phyloP scores from a whole-genome alignment of 805 yeast genomes.

The Diddensiella caesifluorescens region DNA sequence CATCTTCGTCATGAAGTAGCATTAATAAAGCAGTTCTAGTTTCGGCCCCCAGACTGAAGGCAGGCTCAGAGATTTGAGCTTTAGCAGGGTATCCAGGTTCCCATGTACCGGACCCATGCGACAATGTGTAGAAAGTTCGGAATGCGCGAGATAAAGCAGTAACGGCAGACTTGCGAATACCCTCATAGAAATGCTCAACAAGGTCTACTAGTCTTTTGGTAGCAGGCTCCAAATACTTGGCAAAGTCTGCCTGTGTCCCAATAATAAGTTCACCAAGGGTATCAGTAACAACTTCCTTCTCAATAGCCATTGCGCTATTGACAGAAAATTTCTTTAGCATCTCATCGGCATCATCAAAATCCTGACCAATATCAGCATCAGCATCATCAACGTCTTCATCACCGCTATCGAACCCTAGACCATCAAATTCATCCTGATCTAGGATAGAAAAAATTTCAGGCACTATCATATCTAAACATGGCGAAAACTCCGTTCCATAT shows the following conservation, averaged over 20 bases:
- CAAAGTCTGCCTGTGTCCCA: conserved; percentile 79
- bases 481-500: conserved; percentile 83
- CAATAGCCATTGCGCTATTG: conserved; percentile 91
- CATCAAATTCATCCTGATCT: conserved; percentile 72
- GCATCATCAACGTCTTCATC: conserved; percentile 45
- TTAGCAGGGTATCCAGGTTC: conserved; percentile 31
- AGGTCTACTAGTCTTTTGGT: conserved; percentile 62
- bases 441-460: conserved; percentile 81
- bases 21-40: conserved; percentile 64
- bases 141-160: conserved; percentile 78
- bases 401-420: conserved; percentile 31
- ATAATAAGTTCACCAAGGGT: conserved; percentile 82
- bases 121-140: conserved; percentile 48
- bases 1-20: conserved; percentile 72
- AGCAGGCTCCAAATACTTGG: conserved; percentile 63
- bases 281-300: conserved; percentile 91
- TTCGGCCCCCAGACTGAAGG: conserved; percentile 55
- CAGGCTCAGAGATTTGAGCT: conserved; percentile 34
- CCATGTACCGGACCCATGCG: conserved; percentile 27
- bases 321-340: conserved; percentile 70
- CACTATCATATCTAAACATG: conserved; percentile 74
- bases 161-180: conserved; percentile 84
- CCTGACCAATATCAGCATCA: conserved; percentile 32
- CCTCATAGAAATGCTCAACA: conserved; percentile 75
- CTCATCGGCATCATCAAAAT: conserved; percentile 42